These are phyloP conservation scores for Ambrosia trifida DNA, from an alignment of 129 eudicot genomes.

Conservation along the genomic window DNA sequence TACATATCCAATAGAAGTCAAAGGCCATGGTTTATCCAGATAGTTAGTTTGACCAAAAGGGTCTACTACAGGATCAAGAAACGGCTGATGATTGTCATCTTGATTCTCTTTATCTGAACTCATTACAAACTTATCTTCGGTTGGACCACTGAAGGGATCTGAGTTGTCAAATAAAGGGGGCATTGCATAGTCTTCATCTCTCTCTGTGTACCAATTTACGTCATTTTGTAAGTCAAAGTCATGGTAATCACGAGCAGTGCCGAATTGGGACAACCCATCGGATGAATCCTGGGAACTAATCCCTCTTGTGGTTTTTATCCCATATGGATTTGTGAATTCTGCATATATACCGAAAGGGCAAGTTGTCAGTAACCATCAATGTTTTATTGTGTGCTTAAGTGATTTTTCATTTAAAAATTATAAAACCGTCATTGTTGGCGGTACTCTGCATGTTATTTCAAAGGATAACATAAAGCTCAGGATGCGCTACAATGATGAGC, in stretches of 20 bases:
- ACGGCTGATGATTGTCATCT: slow-evolving; percentile 34
- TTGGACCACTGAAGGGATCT: slow-evolving; percentile 60
- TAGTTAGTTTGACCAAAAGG: slow-evolving; percentile 31
- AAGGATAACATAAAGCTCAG: neutral
- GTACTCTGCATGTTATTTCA: neutral
- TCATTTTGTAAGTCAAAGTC: slow-evolving; percentile 92
- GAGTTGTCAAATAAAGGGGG: slow-evolving; percentile 51
- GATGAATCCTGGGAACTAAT: slow-evolving; percentile 75
- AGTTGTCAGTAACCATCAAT: slow-evolving; percentile 11
- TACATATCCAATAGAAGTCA: slow-evolving; percentile 36
- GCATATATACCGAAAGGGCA: slow-evolving; percentile 28
- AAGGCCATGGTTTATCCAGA: slow-evolving; percentile 47
- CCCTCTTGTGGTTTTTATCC: slow-evolving; percentile 45
- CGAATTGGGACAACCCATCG: slow-evolving; percentile 83
- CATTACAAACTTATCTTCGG: slow-evolving; percentile 86
- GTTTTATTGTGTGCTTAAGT: neutral
- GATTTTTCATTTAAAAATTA: too few species aligned
- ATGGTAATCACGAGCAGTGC: slow-evolving; percentile 86
- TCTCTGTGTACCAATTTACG: slow-evolving; percentile 76
- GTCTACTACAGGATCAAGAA: slow-evolving; percentile 40
- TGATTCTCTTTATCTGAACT: slow-evolving; percentile 45
- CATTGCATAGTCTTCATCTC: slow-evolving; percentile 75
- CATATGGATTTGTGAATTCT: slow-evolving; percentile 97
- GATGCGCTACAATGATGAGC: neutral
- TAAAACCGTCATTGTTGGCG: too few species aligned